Conservation (phyloP, 2,329 filamentous ascomycete species). For the Neofusicoccum ribis region DNA sequence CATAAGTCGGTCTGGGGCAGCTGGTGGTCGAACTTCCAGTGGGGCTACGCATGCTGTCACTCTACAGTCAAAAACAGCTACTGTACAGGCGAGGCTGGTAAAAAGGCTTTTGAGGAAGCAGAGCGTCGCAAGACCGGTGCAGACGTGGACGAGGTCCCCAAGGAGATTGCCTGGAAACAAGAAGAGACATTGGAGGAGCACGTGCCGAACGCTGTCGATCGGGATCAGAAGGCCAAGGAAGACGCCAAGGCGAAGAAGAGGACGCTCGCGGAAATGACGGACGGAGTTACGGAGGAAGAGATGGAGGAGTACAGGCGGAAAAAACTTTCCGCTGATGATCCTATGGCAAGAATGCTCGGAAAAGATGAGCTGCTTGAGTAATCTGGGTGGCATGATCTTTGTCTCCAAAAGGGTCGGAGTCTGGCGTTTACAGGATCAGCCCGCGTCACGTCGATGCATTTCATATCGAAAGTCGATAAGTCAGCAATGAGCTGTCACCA, state of each 20-base stretch:
- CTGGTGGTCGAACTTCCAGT: slow-evolving; percentile 94
- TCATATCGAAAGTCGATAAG: neutral
- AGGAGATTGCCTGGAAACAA: slow-evolving; percentile 44
- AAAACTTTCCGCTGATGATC: slow-evolving; percentile 72
- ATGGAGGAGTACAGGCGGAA: slow-evolving; percentile 83
- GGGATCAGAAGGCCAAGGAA: slow-evolving; percentile 42
- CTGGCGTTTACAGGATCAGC: neutral
- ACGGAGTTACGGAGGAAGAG: slow-evolving; percentile 77
- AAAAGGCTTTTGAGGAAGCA: slow-evolving; percentile 74
- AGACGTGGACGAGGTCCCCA: slow-evolving; percentile 44
- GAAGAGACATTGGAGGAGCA: slow-evolving; percentile 43
- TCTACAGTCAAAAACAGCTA: slow-evolving; percentile 95
- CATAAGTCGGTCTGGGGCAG: slow-evolving; percentile 93
- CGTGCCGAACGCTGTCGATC: slow-evolving; percentile 46
- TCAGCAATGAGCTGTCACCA: neutral
- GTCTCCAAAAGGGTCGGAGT: neutral
- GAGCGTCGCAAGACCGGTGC: slow-evolving; percentile 58
- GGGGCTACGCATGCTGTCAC: slow-evolving; percentile 96
- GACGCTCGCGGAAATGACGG: slow-evolving; percentile 75
- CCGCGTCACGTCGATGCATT: neutral
- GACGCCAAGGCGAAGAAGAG: slow-evolving; percentile 61
- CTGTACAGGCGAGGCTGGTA: slow-evolving; percentile 90
- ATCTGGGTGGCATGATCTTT: neutral
- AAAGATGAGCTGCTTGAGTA: slow-evolving; percentile 63
- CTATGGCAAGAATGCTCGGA: slow-evolving; percentile 80